Base-by-base conservation (phyloP, 441 rosid genomes). In the Adansonia rubrostipa region DNA sequence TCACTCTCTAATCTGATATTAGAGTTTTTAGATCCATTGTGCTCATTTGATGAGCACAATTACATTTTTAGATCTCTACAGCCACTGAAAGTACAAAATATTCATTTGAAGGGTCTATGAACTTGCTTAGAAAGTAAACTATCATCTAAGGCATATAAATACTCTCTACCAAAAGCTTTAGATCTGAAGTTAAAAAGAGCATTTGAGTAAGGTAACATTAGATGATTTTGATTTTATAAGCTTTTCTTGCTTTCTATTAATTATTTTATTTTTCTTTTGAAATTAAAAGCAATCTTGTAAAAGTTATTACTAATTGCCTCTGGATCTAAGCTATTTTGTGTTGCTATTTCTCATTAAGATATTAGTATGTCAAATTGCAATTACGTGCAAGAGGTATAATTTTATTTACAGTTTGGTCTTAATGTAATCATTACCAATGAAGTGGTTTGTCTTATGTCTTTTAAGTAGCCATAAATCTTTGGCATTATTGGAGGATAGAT, bases 391-490 rank as follows among this genome's bases (percentile, higher is more conserved):
- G 97, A 87, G 22, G 78, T 88, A 42, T 88, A 88, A 77, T 93
- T 28, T 28, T 28, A 28, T 86, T 79, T 93, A 80, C 91, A 86
- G 62, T 86, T 89, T 73, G 94, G 89, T 81, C 87, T 84, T 61
- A 95, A 90, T 81, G 95, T 91, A 48, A 87, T 93, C 82, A 91
- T 97, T 79, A 91, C 99, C 73, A 97, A 92, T 77, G 99, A 99
- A 87, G 88, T 99, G 96, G 99, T 97, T 74, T 77, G 93, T 82
- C 72, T 61, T 58, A 14, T 50, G 45, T 51, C 56, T 67, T 15
- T 78, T 73, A 53, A 40, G 62, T 44, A 54, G n/a, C 40, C 11
- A n/a, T 71, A 33, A 56, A 22, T 40, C 2, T 75, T 53, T 50
- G 61, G 75, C 24, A 36, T 36, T 50, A 6, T 28, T 72, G 63